Base-by-base conservation (phyloP, 345 rosid species). In the Hypericum perforatum region DNA sequence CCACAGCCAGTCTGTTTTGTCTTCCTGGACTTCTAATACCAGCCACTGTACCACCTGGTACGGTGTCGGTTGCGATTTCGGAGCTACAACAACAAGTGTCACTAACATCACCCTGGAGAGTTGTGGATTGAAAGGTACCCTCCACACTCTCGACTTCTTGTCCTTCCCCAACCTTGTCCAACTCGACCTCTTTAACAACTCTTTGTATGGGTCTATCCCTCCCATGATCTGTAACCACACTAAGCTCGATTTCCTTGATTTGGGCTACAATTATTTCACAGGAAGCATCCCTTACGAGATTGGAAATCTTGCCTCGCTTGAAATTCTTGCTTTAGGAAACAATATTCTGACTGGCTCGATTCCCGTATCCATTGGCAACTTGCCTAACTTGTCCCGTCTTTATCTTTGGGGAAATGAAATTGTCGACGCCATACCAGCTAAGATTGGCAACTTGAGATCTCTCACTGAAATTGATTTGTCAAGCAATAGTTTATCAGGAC, bases 131-230 rank as follows among this genome's bases (percentile, higher is more conserved):
- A 39, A 0, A 2, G 73, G 64, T 53, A 67, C 51, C 3, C 55
- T 67, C 8, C 41, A 71, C 0, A 11, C 42, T 12, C 62, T 66
- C 13, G 6, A 47, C 43, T 65, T 73, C 50, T 32, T 48, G 6
- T 54, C 29, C 7, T 57, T 72, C 45, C 62, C 61, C 0, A 38
- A 53, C 39, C 37, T 72, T 37, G 8, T 9, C 6, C 2, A 12
- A 0, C 57, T 61, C 4, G 8, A 37, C 2, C 49, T 67, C 11
- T 5, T 0, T 4, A 44, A 56, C 12, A 60, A 63, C 45, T 63
- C 48, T 1, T 38, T 68, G 6, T 67, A 46, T 0, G 73, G 70
- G 7, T 8, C 16, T 58, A 53, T 72, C 48, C 67, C 73, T 10
- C 9, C 67, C 0, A 52, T 38, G 10, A 16, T 72, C 0, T 16